Percentiles rank a stretch among this genome's conserved stretches.
phyloP scores from a whole-genome alignment of 495 filamentous ascomycete genomes.

The Aspergillus avenaceus region DNA sequence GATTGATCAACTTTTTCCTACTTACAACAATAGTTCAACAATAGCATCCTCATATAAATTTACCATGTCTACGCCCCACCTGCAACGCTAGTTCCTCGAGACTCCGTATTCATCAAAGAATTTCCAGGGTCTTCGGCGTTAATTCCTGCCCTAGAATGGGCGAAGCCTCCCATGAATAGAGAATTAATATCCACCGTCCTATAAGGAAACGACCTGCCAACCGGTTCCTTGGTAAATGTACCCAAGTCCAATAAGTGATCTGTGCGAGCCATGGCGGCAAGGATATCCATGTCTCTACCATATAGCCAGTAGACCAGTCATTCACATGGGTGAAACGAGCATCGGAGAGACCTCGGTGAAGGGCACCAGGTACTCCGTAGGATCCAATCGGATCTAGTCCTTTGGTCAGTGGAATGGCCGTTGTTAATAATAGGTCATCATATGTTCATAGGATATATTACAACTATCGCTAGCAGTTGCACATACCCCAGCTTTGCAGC shows the following conservation, averaged over 20 bases:
- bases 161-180: background rate
- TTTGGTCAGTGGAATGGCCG: too few species aligned
- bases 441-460: background rate
- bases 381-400: too few species aligned
- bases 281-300: background rate
- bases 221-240: background rate
- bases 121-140: background rate
- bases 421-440: background rate
- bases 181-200: background rate
- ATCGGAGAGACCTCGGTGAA: background rate
- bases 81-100: background rate
- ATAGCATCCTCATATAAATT: background rate
- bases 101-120: constrained; percentile 1
- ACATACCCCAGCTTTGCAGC: background rate
- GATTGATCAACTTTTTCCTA: background rate
- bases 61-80: background rate
- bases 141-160: background rate
- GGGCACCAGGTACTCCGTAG: too few species aligned
- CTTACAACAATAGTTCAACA: background rate
- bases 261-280: background rate
- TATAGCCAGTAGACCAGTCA: too few species aligned
- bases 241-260: background rate
- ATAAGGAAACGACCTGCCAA: background rate
- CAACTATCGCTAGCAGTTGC: background rate
- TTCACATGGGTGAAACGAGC: background rate